Base-by-base conservation (phyloP, 805 yeast species). In the Spathaspora gorwiae region DNA sequence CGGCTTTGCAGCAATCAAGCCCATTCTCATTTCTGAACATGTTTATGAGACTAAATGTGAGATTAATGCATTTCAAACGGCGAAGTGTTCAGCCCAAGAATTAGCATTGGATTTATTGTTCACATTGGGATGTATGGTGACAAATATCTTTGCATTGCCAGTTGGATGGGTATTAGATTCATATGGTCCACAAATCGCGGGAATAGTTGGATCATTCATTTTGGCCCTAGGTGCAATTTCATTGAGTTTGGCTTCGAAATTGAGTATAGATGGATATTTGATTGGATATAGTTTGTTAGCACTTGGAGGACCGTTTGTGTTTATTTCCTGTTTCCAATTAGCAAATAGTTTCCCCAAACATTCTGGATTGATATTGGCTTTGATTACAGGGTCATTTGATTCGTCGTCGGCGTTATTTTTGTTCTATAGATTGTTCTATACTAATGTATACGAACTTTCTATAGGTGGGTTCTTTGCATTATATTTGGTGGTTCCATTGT, bases 1-100 rank as follows among this genome's bases (percentile, higher is more conserved):
- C 72, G 98, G 98, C 4, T 90, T 90, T 69, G 97, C 97, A 24
- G 97, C 98, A 3, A 69, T 90, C 44, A 92, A 92, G 59, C 95
- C 95, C 6, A 79, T 90, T 9, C 66, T 92, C 37, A 76, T 89
- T 14, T 61, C 72, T 8, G 90, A 92, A 59, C 90, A 92, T 3
- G 84, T 90, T 3, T 92, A 90, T 56, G 63, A 73, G 24, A 78
- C 81, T 1, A 58, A 70, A 7, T 90, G 97, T 60, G 59, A 69
- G 10, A 29, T 29, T 29, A 11, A 3, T 29, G 12, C 32, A 29
- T 29, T 29, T 29, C 32, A 29, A 29, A 9, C 9, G 12, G 32
- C 12, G 3, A 29, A 29, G 12, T 90, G 97, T 65, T 66, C 73
- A 6, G 81, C 75, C n/a, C 96, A 92, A 62, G 97, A 90, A 58